phyloP scores from a whole-genome alignment of 228 moss, liverwort and hornwort species.

The Sphagnum magellanicum region DNA sequence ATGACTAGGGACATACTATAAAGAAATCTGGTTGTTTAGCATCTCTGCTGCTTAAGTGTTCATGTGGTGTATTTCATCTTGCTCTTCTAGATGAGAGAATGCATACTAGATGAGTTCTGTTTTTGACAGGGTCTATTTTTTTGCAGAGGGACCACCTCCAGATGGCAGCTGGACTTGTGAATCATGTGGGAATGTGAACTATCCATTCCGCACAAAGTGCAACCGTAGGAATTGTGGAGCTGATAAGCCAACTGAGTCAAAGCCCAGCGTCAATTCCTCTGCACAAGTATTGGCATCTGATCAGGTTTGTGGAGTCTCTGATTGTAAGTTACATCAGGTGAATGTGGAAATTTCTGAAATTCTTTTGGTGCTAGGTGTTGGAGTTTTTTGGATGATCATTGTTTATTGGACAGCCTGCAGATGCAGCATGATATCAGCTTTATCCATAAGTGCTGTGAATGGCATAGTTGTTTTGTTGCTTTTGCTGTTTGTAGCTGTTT shows the following conservation, averaged over 20 bases:
- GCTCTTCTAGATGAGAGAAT: too few species aligned
- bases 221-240: slow-evolving; percentile 99
- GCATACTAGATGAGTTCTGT: too few species aligned
- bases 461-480: too few species aligned
- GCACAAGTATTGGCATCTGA: slow-evolving; percentile 76
- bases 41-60: too few species aligned
- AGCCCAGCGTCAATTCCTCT: slow-evolving; percentile 61
- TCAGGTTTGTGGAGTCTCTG: slow-evolving; percentile 78
- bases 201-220: slow-evolving; percentile 97
- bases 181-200: slow-evolving; percentile 97
- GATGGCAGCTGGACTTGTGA: slow-evolving; percentile 99
- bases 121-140: too few species aligned
- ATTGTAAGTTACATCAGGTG: slow-evolving; percentile 32
- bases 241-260: slow-evolving; percentile 87
- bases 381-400: background rate
- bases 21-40: too few species aligned
- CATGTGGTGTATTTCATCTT: too few species aligned
- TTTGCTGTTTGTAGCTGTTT: too few species aligned
- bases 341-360: slow-evolving; percentile 1
- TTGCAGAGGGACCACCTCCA: slow-evolving; percentile 92
- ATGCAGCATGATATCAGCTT: background rate
- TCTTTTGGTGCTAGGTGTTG: slow-evolving; percentile 7
- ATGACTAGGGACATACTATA: too few species aligned
- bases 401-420: background rate
- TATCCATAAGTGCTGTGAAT: too few species aligned